Evolutionary conservation across 495 filamentous ascomycete genomes (phyloP).

Genomic region (Tuber borchii): DNA sequence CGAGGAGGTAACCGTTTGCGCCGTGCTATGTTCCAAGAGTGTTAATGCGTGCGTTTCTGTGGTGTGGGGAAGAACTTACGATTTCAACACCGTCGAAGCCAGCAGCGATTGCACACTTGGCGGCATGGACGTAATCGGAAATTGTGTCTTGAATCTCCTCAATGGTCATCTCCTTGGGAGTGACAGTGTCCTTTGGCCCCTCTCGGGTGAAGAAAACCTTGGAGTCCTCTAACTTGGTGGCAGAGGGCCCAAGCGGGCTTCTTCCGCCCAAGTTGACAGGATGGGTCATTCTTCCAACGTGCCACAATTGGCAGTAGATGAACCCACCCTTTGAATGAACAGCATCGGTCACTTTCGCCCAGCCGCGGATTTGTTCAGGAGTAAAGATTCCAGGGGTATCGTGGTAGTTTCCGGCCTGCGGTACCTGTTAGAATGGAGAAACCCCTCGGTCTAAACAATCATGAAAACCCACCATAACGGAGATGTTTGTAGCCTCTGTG

Average conservation of each 20-base stretch:
- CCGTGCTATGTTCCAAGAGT: constrained; percentile 30
- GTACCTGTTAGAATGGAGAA: not conserved
- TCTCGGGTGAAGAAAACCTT: constrained; percentile 22
- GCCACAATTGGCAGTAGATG: constrained; percentile 65
- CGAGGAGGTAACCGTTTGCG: constrained; percentile 68
- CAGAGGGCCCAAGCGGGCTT: constrained; percentile 49
- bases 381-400: constrained; percentile 61
- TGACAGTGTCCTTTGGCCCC: constrained; percentile 18
- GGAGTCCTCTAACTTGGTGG: constrained; percentile 44
- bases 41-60: constrained; percentile 2
- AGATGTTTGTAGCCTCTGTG: constrained; percentile 61
- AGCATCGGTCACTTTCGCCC: constrained; percentile 57
- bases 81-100: constrained; percentile 76
- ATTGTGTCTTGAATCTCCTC: constrained; percentile 56
- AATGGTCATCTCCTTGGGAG: constrained; percentile 50
- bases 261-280: constrained; percentile 45
- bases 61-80: constrained; percentile 8
- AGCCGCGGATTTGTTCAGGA: constrained; percentile 55
- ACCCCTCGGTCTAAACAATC: not conserved
- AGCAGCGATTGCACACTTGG: constrained; percentile 58
- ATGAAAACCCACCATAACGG: constrained; percentile 45
- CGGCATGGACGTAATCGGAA: constrained; percentile 54
- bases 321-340: constrained; percentile 60
- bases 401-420: constrained; percentile 41
- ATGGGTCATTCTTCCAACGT: constrained; percentile 53